Evolutionary conservation across 208 protist species (phyloP), one percentile per base, ranked within the genome.

Genomic region (Lotmaria passim): DNA sequence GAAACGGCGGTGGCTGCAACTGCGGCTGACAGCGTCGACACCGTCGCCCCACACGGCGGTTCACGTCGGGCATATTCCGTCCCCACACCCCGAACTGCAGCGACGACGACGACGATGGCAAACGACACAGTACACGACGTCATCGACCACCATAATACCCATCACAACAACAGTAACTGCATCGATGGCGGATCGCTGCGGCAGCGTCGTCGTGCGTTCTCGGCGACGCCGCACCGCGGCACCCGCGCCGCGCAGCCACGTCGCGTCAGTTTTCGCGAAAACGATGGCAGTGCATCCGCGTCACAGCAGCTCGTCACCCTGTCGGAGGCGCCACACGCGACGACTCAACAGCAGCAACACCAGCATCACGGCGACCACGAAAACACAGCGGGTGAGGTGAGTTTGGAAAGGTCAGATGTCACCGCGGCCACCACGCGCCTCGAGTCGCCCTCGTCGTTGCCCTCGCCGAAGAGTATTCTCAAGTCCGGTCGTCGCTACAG

Each of bases 401-500:
- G 34, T 19, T 31, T 11, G 2, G 53, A 7, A 59, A 19, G 23
- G 14, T 4, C 31, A 24, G 8, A 31, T 23, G 41, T 31, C 52
- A 52, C 47, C 19, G 23, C 47, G 8, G 23, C 47, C 24, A 24
- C 58, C 7, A 0, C 28, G 43, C 31, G 46, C 12, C 21, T 44
- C 21, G 30, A 31, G 10, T 56, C 60, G 23, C 47, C n/a, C n/a
- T 56, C 60, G 23, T 34, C n/a, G 33, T 66, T 15, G 0, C 47
- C 60, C 3, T 66, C 71, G 2, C 71, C 71, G 28, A 57, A 59
- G 23, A 85, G 80, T 34, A 85, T 85, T 44, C 80, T 85, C 51
- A 85, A 85, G 71, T 78, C 80, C 3, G 80, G 75, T n/a, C 52
- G 59, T 23, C 80, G 80, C 33, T 85, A 81, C 52, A 70, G 64